Base-by-base conservation (phyloP, 164 flowering plant genomes). In the grape (Vitis vinifera) region DNA sequence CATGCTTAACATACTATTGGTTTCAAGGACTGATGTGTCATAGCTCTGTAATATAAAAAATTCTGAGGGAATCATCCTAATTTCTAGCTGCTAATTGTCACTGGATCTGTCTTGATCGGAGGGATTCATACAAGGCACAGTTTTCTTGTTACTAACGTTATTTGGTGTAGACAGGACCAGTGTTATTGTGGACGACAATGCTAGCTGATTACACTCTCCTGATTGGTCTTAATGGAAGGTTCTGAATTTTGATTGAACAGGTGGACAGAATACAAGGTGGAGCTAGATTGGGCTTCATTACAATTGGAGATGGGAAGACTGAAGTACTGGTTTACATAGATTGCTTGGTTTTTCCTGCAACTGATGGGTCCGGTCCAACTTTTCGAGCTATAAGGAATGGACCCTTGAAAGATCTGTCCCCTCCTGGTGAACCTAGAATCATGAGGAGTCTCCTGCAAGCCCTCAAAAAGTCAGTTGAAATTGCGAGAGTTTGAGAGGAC, bases 351-450 rank as follows among this genome's bases (percentile, higher is more conserved):
- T 77, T 70, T 68, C 91, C 93, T 4, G 76, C 86, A n/a, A 76
- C 80, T 2, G 82, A 63, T 57, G 77, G 73, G 23, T 79, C 87
- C 8, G 76, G 75, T 68, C 94, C 94, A n/a, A 48, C 84, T 9
- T 90, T 92, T 53, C 82, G 83, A 68, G 97, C 97, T 48, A 69
- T 78, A 59, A 84, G 97, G 76, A 88, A 90, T 58, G 94, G 94
- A 56, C 75, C 75, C 15, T 13, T 4, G 63, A 92, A 83, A 76
- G 87, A 79, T 62, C 64, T 77, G 73, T 4, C 87, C 3, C 86
- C 97, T 44, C 93, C 94, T 3, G 97, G 93, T 30, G 94, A 92
- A 63, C 86, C 88, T 12, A 78, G 97, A 66, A 90, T 92, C 83
- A 92, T 90, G 97, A 86, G 86, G 73, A 83, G 92, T 63, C 89